phyloP scores from a whole-genome alignment of 73 alveolate genomes.

The Effrenium voratum region DNA sequence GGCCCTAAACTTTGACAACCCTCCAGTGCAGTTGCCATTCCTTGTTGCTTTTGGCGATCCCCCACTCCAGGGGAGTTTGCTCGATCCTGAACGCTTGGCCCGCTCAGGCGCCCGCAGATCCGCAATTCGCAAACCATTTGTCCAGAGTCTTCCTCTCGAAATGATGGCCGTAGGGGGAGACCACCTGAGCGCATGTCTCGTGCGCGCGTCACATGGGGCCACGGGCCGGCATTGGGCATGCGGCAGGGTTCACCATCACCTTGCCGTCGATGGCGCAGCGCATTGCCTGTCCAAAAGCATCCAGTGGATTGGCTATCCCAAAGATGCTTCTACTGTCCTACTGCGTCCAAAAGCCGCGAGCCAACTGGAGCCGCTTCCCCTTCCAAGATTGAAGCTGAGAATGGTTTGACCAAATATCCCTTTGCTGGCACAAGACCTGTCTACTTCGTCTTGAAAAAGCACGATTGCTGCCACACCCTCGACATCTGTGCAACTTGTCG shows the following conservation, averaged over 20 bases:
- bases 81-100: not conserved
- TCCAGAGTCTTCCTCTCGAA: slow-evolving; percentile 83
- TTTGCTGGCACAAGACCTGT: too few species aligned
- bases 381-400: not conserved
- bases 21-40: too few species aligned
- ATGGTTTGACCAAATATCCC: not conserved
- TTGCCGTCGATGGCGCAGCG: slow-evolving; percentile 91
- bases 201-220: not conserved
- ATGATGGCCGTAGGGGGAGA: slow-evolving; percentile 74
- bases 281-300: slow-evolving; percentile 67
- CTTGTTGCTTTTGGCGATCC: too few species aligned
- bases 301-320: too few species aligned
- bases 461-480: too few species aligned
- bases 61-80: not conserved
- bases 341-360: too few species aligned
- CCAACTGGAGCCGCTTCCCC: not conserved
- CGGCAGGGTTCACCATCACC: slow-evolving; percentile 87
- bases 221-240: not conserved
- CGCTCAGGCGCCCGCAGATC: slow-evolving; percentile 19
- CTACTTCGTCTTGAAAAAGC: too few species aligned
- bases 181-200: slow-evolving; percentile 23
- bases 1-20: too few species aligned
- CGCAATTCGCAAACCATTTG: slow-evolving; percentile 90
- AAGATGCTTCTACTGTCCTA: too few species aligned
- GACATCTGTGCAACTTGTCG: too few species aligned